phyloP scores from a whole-genome alignment of 306 rosid species.

The Rubus idaeus region DNA sequence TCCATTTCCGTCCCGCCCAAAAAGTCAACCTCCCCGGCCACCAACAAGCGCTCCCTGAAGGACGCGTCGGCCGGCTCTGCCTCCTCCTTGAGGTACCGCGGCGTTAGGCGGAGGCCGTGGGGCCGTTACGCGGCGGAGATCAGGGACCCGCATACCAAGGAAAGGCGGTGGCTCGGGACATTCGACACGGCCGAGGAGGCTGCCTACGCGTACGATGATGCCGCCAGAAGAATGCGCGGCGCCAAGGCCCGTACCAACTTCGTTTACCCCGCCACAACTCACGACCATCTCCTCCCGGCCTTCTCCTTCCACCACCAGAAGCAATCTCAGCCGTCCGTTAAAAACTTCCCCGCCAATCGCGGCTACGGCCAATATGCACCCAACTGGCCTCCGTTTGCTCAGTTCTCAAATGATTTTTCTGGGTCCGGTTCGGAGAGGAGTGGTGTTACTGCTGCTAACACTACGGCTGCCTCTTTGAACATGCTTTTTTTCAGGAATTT shows the following conservation, averaged over 20 bases:
- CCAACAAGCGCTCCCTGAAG: slow-evolving; percentile 37
- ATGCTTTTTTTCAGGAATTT: slow-evolving; percentile 55
- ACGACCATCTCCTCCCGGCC: slow-evolving; percentile 29
- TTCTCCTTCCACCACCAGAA: slow-evolving; percentile 31
- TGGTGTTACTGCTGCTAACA: background rate
- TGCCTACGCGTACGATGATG: slow-evolving; percentile 91
- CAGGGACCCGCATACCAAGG: slow-evolving; percentile 86
- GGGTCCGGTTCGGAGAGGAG: slow-evolving; percentile 18
- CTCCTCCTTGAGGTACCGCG: slow-evolving; percentile 63
- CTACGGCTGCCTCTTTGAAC: slow-evolving; percentile 33
- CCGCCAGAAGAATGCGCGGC: slow-evolving; percentile 95
- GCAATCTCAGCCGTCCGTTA: slow-evolving; percentile 24
- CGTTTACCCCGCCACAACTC: slow-evolving; percentile 51
- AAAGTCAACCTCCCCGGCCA: background rate
- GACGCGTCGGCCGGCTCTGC: slow-evolving; percentile 29
- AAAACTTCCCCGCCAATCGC: background rate
- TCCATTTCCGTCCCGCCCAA: background rate
- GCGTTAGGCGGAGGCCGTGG: slow-evolving; percentile 96
- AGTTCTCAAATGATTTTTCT: background rate
- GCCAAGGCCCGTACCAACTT: slow-evolving; percentile 85
- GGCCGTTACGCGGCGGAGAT: slow-evolving; percentile 98
- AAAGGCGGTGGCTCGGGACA: slow-evolving; percentile 93
- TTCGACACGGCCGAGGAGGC: slow-evolving; percentile 99
- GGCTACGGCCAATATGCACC: slow-evolving; percentile 26
- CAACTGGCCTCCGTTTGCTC: slow-evolving; percentile 26